Evolutionary conservation across 2,329 filamentous ascomycete species (phyloP).

Genomic region (Thielaviopsis musarum): DNA sequence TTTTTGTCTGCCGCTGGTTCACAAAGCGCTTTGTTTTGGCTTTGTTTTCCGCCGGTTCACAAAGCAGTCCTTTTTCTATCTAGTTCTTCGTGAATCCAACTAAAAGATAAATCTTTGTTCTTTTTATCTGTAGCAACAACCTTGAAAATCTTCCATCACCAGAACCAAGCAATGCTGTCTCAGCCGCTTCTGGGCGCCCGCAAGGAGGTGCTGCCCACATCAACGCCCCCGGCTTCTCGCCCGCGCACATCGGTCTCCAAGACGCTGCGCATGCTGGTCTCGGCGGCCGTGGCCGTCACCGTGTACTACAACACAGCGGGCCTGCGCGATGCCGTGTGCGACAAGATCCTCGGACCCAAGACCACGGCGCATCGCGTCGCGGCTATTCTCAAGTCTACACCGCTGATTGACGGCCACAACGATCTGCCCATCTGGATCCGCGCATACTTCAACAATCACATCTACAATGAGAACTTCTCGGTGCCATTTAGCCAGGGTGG

Average conservation of each 20-base stretch:
- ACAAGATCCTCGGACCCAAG: conserved; percentile 1
- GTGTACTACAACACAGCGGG: background rate
- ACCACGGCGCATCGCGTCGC: conserved; percentile 3
- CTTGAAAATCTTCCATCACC: background rate
- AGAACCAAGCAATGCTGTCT: background rate
- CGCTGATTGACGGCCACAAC: conserved; percentile 61
- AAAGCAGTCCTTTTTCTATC: background rate
- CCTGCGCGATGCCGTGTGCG: background rate
- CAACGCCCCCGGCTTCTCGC: background rate
- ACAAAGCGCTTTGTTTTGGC: background rate
- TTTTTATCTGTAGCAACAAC: background rate
- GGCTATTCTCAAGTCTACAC: conserved; percentile 6
- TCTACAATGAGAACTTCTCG: conserved; percentile 60
- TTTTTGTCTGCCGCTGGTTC: background rate
- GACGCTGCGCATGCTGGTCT: background rate
- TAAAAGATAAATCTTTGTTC: background rate
- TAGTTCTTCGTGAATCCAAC: background rate
- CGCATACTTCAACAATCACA: conserved; percentile 51
- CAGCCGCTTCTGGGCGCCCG: background rate
- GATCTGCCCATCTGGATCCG: conserved; percentile 68
- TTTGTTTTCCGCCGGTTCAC: background rate
- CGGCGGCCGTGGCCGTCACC: background rate
- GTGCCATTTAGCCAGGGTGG: conserved; percentile 55
- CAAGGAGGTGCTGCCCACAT: background rate
- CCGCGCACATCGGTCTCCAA: background rate